phyloP scores from a whole-genome alignment of 805 yeast genomes.

The Metschnikowia matae region DNA sequence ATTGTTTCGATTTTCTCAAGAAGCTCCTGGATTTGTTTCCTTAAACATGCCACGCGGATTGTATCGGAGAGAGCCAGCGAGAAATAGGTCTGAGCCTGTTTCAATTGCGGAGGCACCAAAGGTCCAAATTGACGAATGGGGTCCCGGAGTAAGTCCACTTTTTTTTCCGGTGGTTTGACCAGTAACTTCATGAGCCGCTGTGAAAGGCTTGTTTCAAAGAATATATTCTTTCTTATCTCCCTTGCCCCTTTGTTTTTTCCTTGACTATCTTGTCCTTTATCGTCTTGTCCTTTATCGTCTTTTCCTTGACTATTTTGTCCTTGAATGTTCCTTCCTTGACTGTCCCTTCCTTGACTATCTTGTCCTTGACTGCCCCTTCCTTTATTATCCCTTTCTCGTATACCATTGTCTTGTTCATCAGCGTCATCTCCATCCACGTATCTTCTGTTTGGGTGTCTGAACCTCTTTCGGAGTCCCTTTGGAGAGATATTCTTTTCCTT shows the following conservation, averaged over 20 bases:
- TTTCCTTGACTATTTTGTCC: too few species aligned
- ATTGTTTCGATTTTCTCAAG: not conserved
- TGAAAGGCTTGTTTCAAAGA: not conserved
- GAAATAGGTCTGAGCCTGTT: constrained; percentile 37
- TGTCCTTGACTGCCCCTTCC: too few species aligned
- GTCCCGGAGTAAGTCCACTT: constrained; percentile 7
- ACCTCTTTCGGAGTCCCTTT: constrained; percentile 2
- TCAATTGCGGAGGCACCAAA: constrained; percentile 41
- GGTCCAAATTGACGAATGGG: constrained; percentile 45
- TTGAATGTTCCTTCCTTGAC: too few species aligned
- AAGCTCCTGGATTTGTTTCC: constrained; percentile 14
- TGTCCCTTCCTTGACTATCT: too few species aligned
- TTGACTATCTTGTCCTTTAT: too few species aligned
- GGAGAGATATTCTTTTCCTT: not conserved
- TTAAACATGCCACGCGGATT: constrained; percentile 21
- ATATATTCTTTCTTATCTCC: not conserved
- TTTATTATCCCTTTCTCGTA: not conserved
- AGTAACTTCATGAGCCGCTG: not conserved
- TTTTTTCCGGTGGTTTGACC: not conserved
- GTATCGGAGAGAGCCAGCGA: constrained; percentile 24
- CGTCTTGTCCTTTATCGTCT: too few species aligned
- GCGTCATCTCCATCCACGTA: not conserved
- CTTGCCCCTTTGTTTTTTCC: not conserved
- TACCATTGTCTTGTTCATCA: not conserved
- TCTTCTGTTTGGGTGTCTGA: too few species aligned